Conservation (phyloP, 768 basidiomycete genomes). For the Phaeotremella skinneri region DNA sequence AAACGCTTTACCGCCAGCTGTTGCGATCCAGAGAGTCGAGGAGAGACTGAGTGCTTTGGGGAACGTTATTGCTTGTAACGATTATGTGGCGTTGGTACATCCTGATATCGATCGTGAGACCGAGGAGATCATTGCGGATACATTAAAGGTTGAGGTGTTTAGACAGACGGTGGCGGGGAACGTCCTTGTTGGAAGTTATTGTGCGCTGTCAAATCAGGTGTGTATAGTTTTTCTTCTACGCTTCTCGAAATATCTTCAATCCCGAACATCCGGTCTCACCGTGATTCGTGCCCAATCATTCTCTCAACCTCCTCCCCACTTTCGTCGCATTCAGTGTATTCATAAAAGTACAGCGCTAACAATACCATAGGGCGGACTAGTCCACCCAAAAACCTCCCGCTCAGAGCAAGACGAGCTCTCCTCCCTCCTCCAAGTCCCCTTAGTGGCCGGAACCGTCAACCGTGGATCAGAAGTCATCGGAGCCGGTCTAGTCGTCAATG, state of each 20-base stretch:
- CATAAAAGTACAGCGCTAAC: not conserved
- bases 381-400: conserved; percentile 94
- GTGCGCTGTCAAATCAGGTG: conserved; percentile 84
- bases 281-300: too few relatives aligned
- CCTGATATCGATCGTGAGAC: conserved; percentile 98
- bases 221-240: conserved; percentile 4
- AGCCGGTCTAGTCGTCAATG: conserved; percentile 95
- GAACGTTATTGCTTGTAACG: conserved; percentile 97
- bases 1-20: conserved; percentile 87
- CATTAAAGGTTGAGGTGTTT: conserved; percentile 98
- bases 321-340: not conserved
- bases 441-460: conserved; percentile 97
- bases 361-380: conserved; percentile 75
- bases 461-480: conserved; percentile 97
- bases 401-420: conserved; percentile 98
- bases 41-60: conserved; percentile 95
- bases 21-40: conserved; percentile 92
- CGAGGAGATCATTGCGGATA: conserved; percentile 99
- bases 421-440: conserved; percentile 84
- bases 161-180: conserved; percentile 95
- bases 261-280: too few relatives aligned
- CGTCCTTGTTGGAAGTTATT: conserved; percentile 94
- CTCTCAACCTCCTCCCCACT: not conserved
- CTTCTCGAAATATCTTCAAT: not conserved
- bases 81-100: conserved; percentile 97